Conservation (phyloP, 768 basidiomycete genomes). For the Trametes punicea region DNA sequence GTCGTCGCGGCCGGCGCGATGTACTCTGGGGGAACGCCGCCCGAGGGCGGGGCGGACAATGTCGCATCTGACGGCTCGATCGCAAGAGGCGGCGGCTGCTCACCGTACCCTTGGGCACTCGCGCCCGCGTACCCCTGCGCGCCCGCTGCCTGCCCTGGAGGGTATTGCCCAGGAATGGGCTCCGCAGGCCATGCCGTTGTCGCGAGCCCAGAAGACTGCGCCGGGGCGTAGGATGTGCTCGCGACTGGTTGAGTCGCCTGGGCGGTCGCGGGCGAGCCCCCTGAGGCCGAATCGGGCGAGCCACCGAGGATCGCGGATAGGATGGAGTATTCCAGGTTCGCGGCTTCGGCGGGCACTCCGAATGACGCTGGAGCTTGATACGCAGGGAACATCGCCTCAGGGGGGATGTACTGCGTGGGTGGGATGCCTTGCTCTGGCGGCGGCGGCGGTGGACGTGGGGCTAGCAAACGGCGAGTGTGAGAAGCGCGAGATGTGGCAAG, state of each 20-base stretch:
- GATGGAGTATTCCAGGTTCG: conserved; percentile 93
- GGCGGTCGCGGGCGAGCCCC: conserved; percentile 16
- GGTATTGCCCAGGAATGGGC: conserved; percentile 18
- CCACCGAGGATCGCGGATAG: conserved; percentile 83
- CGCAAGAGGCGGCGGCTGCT: conserved; percentile 29
- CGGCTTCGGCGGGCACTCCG: conserved; percentile 83
- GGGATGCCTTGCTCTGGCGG: conserved; percentile 40
- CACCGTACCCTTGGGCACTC: conserved; percentile 19
- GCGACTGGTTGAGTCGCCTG: conserved; percentile 14
- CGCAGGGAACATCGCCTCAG: conserved; percentile 55
- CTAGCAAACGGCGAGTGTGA: conserved; percentile 2
- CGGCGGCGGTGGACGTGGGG: conserved; percentile 20
- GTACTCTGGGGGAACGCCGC: conserved; percentile 21
- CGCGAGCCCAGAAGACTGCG: conserved; percentile 23
- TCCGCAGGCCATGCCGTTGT: conserved; percentile 38
- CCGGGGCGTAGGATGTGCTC: conserved; percentile 18
- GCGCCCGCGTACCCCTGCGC: conserved; percentile 14
- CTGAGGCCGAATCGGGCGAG: conserved; percentile 28
- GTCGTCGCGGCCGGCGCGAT: conserved; percentile 6
- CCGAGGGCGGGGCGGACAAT: conserved; percentile 28
- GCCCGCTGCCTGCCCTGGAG: background rate
- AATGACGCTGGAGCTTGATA: conserved; percentile 49
- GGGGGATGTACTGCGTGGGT: conserved; percentile 37
- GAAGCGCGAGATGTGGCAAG: background rate
- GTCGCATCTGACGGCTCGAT: conserved; percentile 33